A percentile compares a stretch with the other conserved stretches of the same genome.
These are phyloP conservation scores for Picea glauca DNA, from an alignment of 75 land plant genomes.

Conservation along the genomic window DNA sequence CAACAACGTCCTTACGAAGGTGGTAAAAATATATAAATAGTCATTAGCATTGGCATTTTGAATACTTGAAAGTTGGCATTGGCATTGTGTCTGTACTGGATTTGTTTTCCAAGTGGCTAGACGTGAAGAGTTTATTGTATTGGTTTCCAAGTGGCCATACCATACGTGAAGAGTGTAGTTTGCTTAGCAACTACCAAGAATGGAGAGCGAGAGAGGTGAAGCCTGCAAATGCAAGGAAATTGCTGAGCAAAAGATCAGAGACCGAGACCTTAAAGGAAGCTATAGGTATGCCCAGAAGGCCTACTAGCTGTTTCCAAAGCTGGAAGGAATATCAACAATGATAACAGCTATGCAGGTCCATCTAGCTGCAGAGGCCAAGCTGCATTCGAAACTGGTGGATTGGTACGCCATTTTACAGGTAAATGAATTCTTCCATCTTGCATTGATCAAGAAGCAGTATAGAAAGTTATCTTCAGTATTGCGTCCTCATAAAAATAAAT, in stretches of 20 bases:
- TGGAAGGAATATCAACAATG: constrained; percentile 29
- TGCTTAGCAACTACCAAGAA: background rate
- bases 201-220: constrained; percentile 46
- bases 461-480: background rate
- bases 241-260: constrained; percentile 27
- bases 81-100: no score
- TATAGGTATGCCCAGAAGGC: constrained; percentile 32
- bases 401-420: constrained; percentile 28
- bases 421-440: background rate
- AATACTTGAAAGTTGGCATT: no score
- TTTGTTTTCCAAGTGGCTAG: no score
- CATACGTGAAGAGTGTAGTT: no score
- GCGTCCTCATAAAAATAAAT: constrained; percentile 7
- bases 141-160: no score
- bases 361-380: constrained; percentile 48
- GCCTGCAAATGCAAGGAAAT: constrained; percentile 32
- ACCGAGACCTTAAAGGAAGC: constrained; percentile 29
- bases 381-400: constrained; percentile 40
- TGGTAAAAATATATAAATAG: no score
- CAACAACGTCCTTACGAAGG: no score
- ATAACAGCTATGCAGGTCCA: constrained; percentile 73
- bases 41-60: no score
- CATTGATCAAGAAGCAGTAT: constrained; percentile 6
- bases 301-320: constrained; percentile 26
- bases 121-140: no score